Conservation (phyloP, 169 alveolate genomes). For the Plasmodium relictum region DNA sequence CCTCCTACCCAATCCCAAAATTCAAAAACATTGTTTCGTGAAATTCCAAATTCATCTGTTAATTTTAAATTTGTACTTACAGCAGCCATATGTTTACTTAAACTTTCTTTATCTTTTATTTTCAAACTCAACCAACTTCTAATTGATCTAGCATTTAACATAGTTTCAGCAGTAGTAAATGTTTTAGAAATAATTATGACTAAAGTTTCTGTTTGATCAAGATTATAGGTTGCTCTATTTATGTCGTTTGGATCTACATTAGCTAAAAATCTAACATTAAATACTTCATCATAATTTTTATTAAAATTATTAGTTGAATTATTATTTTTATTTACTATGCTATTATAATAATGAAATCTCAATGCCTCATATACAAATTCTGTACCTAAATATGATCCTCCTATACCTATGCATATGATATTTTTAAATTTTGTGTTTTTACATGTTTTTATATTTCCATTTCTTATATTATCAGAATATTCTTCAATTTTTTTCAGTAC, state of each 20-base stretch:
- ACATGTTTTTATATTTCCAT: constrained; percentile 93
- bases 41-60: constrained; percentile 95
- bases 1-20: constrained; percentile 99
- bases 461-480: constrained; percentile 85
- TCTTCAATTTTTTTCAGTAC: constrained; percentile 85
- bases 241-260: constrained; percentile 99
- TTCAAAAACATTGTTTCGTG: constrained; percentile 95
- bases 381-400: constrained; percentile 99
- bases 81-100: constrained; percentile 94
- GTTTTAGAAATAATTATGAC: constrained; percentile 97
- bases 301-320: not conserved
- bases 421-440: constrained; percentile 94
- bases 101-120: constrained; percentile 79
- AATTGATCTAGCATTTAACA: constrained; percentile 96
- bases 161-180: constrained; percentile 99
- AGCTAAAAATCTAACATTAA: constrained; percentile 94
- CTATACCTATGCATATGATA: constrained; percentile 97
- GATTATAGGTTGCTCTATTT: constrained; percentile 92
- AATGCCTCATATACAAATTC: constrained; percentile 94
- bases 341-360: constrained; percentile 85
- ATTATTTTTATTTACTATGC: constrained; percentile 12
- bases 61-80: constrained; percentile 94
- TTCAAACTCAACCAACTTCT: constrained; percentile 91
- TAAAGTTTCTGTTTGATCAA: constrained; percentile 86
- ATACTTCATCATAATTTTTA: constrained; percentile 33